Conservation (phyloP, 2,329 filamentous ascomycete genomes). For the Massarina eburnea region DNA sequence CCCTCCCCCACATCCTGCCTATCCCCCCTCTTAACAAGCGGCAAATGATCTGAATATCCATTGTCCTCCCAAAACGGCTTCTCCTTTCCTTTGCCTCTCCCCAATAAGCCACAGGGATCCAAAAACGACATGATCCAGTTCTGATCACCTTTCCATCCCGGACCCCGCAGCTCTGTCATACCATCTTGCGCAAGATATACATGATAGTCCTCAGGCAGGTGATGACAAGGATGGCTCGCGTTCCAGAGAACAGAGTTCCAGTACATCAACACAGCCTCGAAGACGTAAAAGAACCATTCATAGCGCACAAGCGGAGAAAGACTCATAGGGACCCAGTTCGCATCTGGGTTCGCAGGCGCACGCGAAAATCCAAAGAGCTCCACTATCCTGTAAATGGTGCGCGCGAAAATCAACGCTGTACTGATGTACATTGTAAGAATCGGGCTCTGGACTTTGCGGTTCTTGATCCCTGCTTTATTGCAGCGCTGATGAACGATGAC, state of each 20-base stretch:
- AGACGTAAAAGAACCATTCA: conserved; percentile 56
- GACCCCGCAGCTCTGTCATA: conserved; percentile 19
- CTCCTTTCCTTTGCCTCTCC: conserved; percentile 8
- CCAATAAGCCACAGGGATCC: conserved; percentile 21
- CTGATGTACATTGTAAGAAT: conserved; percentile 51
- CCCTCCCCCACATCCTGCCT: not conserved
- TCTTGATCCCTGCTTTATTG: conserved; percentile 38
- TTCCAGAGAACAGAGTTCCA: conserved; percentile 53
- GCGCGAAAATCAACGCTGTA: conserved; percentile 46
- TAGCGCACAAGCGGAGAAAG: conserved; percentile 42
- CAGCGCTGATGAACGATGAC: conserved; percentile 49
- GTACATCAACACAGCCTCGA: conserved; percentile 55
- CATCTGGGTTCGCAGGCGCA: conserved; percentile 42
- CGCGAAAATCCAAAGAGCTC: conserved; percentile 54
- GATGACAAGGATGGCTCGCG: conserved; percentile 51
- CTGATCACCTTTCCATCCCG: conserved; percentile 23
- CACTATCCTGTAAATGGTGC: conserved; percentile 54
- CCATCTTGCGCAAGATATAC: conserved; percentile 47
- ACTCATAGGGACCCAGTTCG: conserved; percentile 32
- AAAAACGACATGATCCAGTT: conserved; percentile 27
- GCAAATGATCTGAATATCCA: conserved; percentile 11
- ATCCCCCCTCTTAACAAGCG: conserved; percentile 1
- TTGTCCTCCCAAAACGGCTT: conserved; percentile 25
- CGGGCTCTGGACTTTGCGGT: conserved; percentile 46
- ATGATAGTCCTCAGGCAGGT: conserved; percentile 52